phyloP scores from a whole-genome alignment of 2,329 filamentous ascomycete species.

The Trichoderma atrobrunneum region DNA sequence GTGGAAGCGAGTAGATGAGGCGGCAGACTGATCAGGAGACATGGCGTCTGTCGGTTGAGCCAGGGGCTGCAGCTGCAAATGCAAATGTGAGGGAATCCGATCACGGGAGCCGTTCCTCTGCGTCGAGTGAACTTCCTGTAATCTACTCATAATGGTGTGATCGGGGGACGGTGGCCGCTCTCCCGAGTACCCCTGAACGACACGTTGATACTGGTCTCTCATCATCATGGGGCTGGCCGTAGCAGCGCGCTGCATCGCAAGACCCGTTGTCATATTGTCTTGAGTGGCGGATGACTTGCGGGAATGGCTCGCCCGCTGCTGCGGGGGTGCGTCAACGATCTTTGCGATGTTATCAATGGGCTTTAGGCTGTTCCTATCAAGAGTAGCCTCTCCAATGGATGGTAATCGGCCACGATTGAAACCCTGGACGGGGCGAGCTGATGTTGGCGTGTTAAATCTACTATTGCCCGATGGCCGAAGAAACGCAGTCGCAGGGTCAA shows the following conservation, averaged over 20 bases:
- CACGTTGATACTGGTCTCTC: conserved; percentile 44
- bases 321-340: conserved; percentile 28
- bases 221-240: conserved; percentile 67
- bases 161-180: conserved; percentile 60
- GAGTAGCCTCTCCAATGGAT: conserved; percentile 65
- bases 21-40: conserved; percentile 54
- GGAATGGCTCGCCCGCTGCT: conserved; percentile 32
- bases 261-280: conserved; percentile 41
- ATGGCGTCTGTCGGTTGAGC: conserved; percentile 52
- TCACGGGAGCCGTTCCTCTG: conserved; percentile 71
- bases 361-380: conserved; percentile 33
- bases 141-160: conserved; percentile 60
- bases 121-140: conserved; percentile 54
- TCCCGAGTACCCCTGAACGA: conserved; percentile 32
- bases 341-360: conserved; percentile 26
- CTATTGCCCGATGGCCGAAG: conserved; percentile 65
- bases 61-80: conserved; percentile 61
- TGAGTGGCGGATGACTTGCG: conserved; percentile 38
- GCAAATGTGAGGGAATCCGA: conserved; percentile 69
- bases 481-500: conserved; percentile 64
- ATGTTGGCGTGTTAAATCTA: conserved; percentile 66
- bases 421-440: conserved; percentile 56
- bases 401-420: conserved; percentile 66
- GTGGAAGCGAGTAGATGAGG: conserved; percentile 53
- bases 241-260: conserved; percentile 59